Evolutionary conservation across 257 asterid species (phyloP).

Genomic region (Solanum etuberosum): DNA sequence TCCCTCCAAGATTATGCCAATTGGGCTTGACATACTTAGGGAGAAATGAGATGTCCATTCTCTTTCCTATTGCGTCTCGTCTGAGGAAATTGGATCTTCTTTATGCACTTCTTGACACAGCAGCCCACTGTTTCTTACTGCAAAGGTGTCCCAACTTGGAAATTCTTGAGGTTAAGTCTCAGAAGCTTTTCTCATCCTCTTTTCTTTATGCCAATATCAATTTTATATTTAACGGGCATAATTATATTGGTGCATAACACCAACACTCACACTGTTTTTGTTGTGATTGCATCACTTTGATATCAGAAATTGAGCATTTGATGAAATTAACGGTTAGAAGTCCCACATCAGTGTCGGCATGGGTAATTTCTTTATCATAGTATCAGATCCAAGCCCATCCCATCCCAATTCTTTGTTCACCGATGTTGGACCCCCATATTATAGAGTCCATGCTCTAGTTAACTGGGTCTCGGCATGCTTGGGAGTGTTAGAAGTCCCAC

Average conservation of each 20-base stretch:
- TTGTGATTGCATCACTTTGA: not conserved
- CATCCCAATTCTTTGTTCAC: not conserved
- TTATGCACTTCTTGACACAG: conserved; percentile 76
- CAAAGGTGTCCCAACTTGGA: conserved; percentile 72
- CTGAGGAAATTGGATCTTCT: conserved; percentile 74
- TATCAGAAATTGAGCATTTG: not conserved
- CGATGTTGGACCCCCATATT: not conserved
- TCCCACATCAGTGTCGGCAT: not conserved
- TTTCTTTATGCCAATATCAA: not conserved
- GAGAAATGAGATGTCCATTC: conserved; percentile 46
- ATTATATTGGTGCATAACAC: not conserved
- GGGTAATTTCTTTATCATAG: not conserved
- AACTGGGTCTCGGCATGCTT: not conserved
- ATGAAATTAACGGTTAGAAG: not conserved
- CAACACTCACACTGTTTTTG: not conserved
- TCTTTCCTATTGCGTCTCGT: conserved; percentile 51
- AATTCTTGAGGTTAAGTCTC: conserved; percentile 48
- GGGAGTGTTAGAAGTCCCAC: not conserved
- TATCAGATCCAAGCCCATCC: not conserved
- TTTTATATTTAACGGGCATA: not conserved
- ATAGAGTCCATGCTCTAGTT: not conserved
- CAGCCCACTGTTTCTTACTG: conserved; percentile 60
- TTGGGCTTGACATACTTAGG: conserved; percentile 63
- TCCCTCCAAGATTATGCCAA: conserved; percentile 39
- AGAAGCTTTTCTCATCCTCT: not conserved